phyloP scores from a whole-genome alignment of 331 rosid genomes.

The Malus hybrid region DNA sequence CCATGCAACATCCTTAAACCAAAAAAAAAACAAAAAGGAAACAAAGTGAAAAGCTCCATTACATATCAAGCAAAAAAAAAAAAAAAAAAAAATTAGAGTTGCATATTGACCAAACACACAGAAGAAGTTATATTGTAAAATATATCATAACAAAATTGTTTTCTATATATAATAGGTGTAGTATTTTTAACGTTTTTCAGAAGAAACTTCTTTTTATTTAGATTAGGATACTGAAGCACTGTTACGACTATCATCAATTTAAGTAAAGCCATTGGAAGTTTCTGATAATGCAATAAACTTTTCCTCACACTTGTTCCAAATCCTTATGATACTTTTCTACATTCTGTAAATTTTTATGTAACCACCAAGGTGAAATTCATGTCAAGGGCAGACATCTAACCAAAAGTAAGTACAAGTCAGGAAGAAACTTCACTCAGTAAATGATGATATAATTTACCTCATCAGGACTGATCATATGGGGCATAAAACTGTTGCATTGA shows the following conservation, averaged over 20 bases:
- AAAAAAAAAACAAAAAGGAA: conserved; percentile 8
- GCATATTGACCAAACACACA: neutral
- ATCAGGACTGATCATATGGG: conserved; percentile 64
- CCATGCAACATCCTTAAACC: conserved; percentile 65
- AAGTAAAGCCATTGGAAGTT: too few species aligned
- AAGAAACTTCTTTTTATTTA: neutral
- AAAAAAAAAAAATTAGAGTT: too few species aligned
- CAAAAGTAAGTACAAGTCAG: neutral
- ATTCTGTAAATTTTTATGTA: neutral
- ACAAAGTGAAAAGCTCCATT: too few species aligned
- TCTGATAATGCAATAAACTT: neutral
- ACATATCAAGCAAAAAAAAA: too few species aligned
- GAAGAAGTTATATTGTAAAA: too few species aligned
- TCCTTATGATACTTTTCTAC: neutral
- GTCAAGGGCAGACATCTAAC: neutral
- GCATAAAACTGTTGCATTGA: conserved; percentile 54
- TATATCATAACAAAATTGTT: too few species aligned
- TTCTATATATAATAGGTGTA: too few species aligned
- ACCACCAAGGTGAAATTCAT: neutral
- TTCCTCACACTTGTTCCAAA: neutral
- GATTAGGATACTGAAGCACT: neutral
- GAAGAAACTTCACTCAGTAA: neutral
- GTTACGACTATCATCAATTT: neutral
- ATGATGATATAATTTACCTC: conserved; percentile 35
- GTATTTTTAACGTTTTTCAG: neutral